Evolutionary conservation across 2,329 filamentous ascomycete genomes (phyloP), one percentile per base, ranked within the genome.

Genomic region (Penicillium thymicola): DNA sequence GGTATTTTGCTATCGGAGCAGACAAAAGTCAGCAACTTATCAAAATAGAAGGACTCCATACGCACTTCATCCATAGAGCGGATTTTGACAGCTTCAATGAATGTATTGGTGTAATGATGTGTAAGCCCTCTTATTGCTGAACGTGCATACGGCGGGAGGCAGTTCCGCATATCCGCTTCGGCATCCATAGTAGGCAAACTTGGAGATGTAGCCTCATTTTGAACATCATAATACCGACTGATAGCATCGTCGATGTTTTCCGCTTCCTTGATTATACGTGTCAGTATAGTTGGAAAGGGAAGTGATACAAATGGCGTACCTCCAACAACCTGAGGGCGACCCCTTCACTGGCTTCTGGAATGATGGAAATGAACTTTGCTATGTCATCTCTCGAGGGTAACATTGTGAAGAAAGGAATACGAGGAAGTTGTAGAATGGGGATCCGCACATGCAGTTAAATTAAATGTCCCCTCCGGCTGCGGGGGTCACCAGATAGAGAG

Each of bases 1-100:
- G 21, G 63, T 38, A 43, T 75, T 72, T 54, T 79, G 76, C 25
- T 21, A 23, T 27, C 14, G 23, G 25, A 30, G 18, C 9, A 14
- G 5, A 32, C 2, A 9, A 9, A 32, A 7, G 27, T 30, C 4
- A 45, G 27, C 11, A 8, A 1, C 9, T 32, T 21, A 44, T 16
- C n/a, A 32, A 45, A n/a, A 32, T 11, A 18, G 7, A 45, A 16
- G n/a, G 2, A 14, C 14, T 21, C 11, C 1, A 14, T 14, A 21
- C 27, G 11, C 7, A 32, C 27, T 21, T 45, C 42, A 14, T 45
- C 42, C 16, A 14, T 30, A 45, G 27, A 45, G 42, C 42, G 27
- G 13, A 45, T 21, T 7, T 18, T 18, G n/a, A 27, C n/a, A 16
- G 27, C 42, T 45, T 13, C 27, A 21, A 13, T 45, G 7, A 45